Base-by-base conservation (phyloP, 1,284 basidiomycete species). In the Cutaneotrichosporon sp. region DNA sequence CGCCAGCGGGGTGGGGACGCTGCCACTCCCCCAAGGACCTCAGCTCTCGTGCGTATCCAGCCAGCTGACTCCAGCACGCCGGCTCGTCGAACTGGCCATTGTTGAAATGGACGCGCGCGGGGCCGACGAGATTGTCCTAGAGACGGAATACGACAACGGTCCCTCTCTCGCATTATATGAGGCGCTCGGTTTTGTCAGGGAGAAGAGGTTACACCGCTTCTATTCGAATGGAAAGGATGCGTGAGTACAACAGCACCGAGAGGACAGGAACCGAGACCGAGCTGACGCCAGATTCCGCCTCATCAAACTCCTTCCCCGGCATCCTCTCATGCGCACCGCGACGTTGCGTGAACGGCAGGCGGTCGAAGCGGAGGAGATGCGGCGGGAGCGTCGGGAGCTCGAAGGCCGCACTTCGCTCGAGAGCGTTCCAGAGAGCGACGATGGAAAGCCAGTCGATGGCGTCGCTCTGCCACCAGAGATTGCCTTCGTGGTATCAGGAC, bases 111-210 rank as follows among this genome's bases (percentile, higher is more conserved):
- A 84, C 59, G 75, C 76, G 39, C 78, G 82, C 49, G 87, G 87
- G 2, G 90, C 90, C 3, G 82, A 90, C 58, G 90, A 94, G 90
- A 84, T 97, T 60, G 86, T 94, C 2, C 84, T 99, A 46, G 96
- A 99, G 77, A 99, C 96, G 2, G 96, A 99, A 76, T 90, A 82
- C 67, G 93, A 98, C 77, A 98, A 99, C 74, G 71, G 76, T 14
- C 82, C 89, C 4, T 90, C 91, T 0, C 80, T 98, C 11, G 83
- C 85, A 3, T 79, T 98, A 12, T 98, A 98, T 75, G 87, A 88
- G 61, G 84, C 85, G 2, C 80, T 97, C 22, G 94, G 96, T 0
- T 99, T 99, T 75, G 86, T 97, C 24, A 83, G 90, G 42, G 94
- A 97, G 78, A 98, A 98, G 72, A 82, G 94, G 2, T 79, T 99